phyloP scores from a whole-genome alignment of 1,284 basidiomycete genomes.

The Heterobasidion annosum region DNA sequence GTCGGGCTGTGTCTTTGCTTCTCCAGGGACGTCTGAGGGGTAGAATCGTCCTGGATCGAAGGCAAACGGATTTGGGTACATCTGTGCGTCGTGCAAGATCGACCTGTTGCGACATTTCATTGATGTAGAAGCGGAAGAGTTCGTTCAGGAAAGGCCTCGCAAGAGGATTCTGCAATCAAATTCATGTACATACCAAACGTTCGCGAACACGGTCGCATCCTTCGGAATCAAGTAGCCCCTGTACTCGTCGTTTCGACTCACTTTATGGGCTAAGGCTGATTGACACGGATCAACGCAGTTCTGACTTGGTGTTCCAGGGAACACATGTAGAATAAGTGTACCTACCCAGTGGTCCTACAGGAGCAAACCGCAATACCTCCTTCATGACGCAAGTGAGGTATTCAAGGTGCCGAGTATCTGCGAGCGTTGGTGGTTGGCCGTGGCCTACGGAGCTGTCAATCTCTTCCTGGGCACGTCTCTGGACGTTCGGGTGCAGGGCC shows the following conservation, averaged over 20 bases:
- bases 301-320: background rate
- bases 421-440: conserved; percentile 28
- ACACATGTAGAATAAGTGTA: conserved; percentile 19
- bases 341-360: conserved; percentile 23
- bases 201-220: conserved; percentile 24
- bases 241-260: conserved; percentile 10
- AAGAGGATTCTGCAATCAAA: background rate
- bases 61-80: conserved; percentile 33
- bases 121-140: background rate
- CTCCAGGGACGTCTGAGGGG: conserved; percentile 9
- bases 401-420: conserved; percentile 37
- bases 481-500: conserved; percentile 39
- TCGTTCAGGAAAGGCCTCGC: too few relatives aligned
- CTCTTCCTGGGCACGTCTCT: conserved; percentile 43
- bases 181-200: conserved; percentile 28
- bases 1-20: conserved; percentile 25
- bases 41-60: conserved; percentile 45
- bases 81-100: conserved; percentile 25
- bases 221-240: conserved; percentile 9
- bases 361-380: conserved; percentile 1
- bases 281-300: background rate
- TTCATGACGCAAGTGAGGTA: conserved; percentile 16
- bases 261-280: conserved; percentile 6
- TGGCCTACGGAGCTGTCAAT: conserved; percentile 39
- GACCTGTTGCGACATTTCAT: background rate